phyloP scores from a whole-genome alignment of 192 early-diverging fungal genomes.

The Coemansia sp. region DNA sequence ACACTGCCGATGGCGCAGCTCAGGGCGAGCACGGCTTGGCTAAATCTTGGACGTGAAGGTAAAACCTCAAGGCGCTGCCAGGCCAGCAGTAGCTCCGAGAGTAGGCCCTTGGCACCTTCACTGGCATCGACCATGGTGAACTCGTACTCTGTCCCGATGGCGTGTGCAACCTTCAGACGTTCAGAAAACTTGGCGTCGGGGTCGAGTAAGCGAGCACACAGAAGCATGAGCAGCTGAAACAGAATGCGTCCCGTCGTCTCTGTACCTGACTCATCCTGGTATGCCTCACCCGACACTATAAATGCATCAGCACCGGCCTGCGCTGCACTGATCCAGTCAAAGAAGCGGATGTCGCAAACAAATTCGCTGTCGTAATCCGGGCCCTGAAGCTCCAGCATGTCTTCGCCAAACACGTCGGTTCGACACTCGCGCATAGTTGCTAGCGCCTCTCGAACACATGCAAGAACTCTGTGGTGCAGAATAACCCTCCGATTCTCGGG shows the following conservation, averaged over 20 bases:
- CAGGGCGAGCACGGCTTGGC: slow-evolving; percentile 14
- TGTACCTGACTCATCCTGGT: neutral
- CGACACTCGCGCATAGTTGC: slow-evolving; percentile 8
- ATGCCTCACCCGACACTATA: neutral
- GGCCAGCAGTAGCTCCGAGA: slow-evolving; percentile 11
- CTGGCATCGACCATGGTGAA: slow-evolving; percentile 17
- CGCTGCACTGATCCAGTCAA: slow-evolving; percentile 12
- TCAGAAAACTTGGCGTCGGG: slow-evolving; percentile 17
- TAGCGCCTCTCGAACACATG: slow-evolving; percentile 6
- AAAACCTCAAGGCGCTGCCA: slow-evolving; percentile 21
- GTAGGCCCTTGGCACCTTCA: slow-evolving; percentile 6
- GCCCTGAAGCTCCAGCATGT: neutral
- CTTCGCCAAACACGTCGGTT: slow-evolving; percentile 13
- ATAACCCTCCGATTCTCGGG: slow-evolving; percentile 23
- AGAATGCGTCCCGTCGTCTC: neutral
- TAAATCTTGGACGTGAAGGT: slow-evolving; percentile 16
- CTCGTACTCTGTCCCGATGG: neutral
- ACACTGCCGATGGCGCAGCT: slow-evolving; percentile 19
- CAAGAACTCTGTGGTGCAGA: slow-evolving; percentile 20
- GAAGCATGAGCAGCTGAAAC: slow-evolving; percentile 13
- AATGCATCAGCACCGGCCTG: neutral
- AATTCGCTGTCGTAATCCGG: neutral
- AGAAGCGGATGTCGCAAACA: slow-evolving; percentile 21
- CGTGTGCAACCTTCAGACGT: slow-evolving; percentile 1
- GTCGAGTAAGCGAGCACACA: slow-evolving; percentile 22